Conservation (phyloP, 306 rosid species). For the Malus orientalis region DNA sequence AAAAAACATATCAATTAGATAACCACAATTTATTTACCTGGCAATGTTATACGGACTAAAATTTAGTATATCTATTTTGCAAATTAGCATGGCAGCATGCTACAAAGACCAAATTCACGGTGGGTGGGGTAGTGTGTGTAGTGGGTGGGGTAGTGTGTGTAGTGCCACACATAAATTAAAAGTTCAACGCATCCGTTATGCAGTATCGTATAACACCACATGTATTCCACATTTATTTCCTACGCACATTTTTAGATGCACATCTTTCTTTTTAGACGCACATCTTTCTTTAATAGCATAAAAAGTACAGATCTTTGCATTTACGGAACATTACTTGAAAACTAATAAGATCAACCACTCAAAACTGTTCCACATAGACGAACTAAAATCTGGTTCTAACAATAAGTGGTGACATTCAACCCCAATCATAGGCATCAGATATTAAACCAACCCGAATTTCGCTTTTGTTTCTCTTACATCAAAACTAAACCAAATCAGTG, state of each 20-base stretch:
- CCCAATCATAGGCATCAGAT: neutral
- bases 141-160: neutral
- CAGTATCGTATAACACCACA: neutral
- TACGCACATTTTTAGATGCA: neutral
- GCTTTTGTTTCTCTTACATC: neutral
- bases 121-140: too few relatives aligned
- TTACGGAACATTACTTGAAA: neutral
- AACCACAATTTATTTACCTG: neutral
- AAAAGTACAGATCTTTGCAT: neutral
- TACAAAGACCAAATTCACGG: neutral
- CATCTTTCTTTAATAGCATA: neutral
- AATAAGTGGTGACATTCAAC: conserved; percentile 1
- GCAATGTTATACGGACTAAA: neutral
- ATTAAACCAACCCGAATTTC: neutral
- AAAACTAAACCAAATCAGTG: neutral
- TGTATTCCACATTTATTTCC: neutral
- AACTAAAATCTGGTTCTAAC: neutral
- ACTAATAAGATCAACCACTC: neutral
- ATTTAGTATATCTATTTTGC: neutral
- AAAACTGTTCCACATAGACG: neutral
- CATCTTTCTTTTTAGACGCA: neutral
- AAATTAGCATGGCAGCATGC: neutral
- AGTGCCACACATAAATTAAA: neutral
- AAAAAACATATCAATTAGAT: neutral
- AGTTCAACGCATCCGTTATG: neutral